A percentile compares a stretch with the other conserved stretches of the same genome.
Evolutionary conservation across 2,329 filamentous ascomycete genomes (phyloP).

Genomic region (Xylariomycetidae sp.): DNA sequence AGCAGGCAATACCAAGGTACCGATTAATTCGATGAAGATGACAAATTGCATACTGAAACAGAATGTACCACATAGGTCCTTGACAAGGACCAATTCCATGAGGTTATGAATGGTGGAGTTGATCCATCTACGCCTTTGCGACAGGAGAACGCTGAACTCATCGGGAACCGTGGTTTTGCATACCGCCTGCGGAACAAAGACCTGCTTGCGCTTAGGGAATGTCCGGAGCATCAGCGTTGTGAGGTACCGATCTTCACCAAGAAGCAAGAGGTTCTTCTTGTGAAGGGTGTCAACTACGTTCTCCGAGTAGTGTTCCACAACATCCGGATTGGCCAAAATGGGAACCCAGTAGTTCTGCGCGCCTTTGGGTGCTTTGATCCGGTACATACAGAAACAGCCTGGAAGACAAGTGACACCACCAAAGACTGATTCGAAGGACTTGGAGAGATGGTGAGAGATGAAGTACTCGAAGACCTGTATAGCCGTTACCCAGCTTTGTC

Average conservation of each 20-base stretch:
- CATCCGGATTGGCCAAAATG: slow-evolving; percentile 94
- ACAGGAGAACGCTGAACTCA: slow-evolving; percentile 84
- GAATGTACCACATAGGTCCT: slow-evolving; percentile 96
- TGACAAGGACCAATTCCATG: slow-evolving; percentile 93
- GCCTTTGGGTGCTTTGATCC: slow-evolving; percentile 97
- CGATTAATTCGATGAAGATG: slow-evolving; percentile 89
- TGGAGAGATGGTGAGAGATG: slow-evolving; percentile 94
- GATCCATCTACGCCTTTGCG: slow-evolving; percentile 96
- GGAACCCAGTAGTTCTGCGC: slow-evolving; percentile 99
- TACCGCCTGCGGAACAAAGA: slow-evolving; percentile 96
- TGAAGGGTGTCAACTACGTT: slow-evolving; percentile 98
- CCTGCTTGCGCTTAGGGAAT: slow-evolving; percentile 97
- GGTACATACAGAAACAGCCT: slow-evolving; percentile 99
- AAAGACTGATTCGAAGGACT: slow-evolving; percentile 97
- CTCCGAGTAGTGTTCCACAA: slow-evolving; percentile 98
- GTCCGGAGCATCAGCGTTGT: slow-evolving; percentile 98
- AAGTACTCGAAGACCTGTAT: slow-evolving; percentile 99
- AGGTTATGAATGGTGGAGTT: slow-evolving; percentile 98
- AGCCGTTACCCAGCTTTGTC: slow-evolving; percentile 88
- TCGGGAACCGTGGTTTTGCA: slow-evolving; percentile 98
- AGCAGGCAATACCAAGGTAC: slow-evolving; percentile 89
- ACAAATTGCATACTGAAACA: slow-evolving; percentile 99
- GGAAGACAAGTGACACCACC: slow-evolving; percentile 98
- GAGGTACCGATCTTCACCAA: slow-evolving; percentile 94
- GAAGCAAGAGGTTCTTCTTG: slow-evolving; percentile 89